A percentile compares a stretch with the other conserved stretches of the same genome.
These are phyloP conservation scores for Trichosporon inkin DNA, from an alignment of 1,284 basidiomycete species.

Conservation along the genomic window DNA sequence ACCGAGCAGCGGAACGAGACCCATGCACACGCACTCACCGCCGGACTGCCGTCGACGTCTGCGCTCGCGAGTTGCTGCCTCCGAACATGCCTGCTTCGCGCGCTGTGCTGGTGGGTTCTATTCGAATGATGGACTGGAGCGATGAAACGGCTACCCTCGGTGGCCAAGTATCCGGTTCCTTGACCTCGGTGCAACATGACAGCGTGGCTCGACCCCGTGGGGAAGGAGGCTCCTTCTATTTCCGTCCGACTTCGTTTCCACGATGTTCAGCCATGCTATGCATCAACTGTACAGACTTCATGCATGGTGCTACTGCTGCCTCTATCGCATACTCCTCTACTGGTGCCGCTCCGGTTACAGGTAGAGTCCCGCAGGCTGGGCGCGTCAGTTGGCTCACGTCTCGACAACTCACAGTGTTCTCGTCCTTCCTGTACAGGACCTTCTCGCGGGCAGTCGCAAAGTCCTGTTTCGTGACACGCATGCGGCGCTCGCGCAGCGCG, in stretches of 20 bases:
- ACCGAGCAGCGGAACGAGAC: not conserved
- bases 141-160: not conserved
- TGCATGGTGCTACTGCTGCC: constrained; percentile 9
- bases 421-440: constrained; percentile 88
- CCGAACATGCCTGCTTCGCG: constrained; percentile 32
- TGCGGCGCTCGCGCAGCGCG: constrained; percentile 88
- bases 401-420: constrained; percentile 60
- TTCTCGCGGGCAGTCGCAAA: constrained; percentile 84
- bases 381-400: not conserved
- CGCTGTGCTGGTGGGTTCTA: not conserved
- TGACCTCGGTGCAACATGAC: not conserved
- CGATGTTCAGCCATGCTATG: not conserved
- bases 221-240: not conserved
- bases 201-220: constrained; percentile 10
- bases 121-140: not conserved
- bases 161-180: not conserved
- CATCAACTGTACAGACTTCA: constrained; percentile 14
- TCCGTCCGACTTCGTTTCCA: not conserved
- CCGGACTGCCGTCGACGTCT: constrained; percentile 45
- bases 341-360: constrained; percentile 24
- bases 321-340: constrained; percentile 9
- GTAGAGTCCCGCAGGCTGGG: constrained; percentile 43
- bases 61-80: constrained; percentile 37
- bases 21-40: constrained; percentile 29
- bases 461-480: constrained; percentile 92